Evolutionary conservation across 331 rosid genomes (phyloP).

Genomic region (Arachis monticola): DNA sequence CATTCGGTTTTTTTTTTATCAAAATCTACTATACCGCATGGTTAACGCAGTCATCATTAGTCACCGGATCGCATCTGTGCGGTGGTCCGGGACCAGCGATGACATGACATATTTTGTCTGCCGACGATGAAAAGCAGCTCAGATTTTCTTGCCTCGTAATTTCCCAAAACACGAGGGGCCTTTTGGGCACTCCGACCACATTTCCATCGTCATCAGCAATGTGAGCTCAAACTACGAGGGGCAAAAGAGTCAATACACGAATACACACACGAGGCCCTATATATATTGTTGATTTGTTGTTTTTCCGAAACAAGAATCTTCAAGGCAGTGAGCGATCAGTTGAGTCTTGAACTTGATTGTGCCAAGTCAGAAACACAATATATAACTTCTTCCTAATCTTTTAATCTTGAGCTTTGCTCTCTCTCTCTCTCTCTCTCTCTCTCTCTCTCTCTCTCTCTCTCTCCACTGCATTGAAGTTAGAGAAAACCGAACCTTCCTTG

Average conservation of each 20-base stretch:
- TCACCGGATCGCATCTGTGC: background rate
- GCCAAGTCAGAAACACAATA: conserved; percentile 15
- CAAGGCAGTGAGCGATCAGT: background rate
- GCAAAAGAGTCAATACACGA: conserved; percentile 5
- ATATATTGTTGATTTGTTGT: too few relatives aligned
- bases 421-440: background rate
- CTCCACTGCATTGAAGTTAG: background rate
- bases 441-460: background rate
- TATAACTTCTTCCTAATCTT: too few relatives aligned
- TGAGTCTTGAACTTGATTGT: background rate
- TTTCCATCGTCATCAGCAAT: background rate
- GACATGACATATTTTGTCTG: background rate
- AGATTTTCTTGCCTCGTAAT: background rate
- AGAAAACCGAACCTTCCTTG: background rate
- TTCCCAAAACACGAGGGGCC: background rate
- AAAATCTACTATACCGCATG: too few relatives aligned
- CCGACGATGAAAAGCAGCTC: background rate
- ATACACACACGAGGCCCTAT: background rate
- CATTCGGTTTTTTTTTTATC: too few relatives aligned
- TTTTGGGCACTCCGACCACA: background rate
- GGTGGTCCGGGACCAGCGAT: background rate
- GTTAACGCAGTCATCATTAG: background rate
- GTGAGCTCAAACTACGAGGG: background rate
- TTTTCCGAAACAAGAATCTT: conserved; percentile 4
- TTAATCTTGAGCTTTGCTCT: background rate